Evolutionary conservation across 2,329 filamentous ascomycete genomes (phyloP).

Genomic region (Tolypocladium amazonense): DNA sequence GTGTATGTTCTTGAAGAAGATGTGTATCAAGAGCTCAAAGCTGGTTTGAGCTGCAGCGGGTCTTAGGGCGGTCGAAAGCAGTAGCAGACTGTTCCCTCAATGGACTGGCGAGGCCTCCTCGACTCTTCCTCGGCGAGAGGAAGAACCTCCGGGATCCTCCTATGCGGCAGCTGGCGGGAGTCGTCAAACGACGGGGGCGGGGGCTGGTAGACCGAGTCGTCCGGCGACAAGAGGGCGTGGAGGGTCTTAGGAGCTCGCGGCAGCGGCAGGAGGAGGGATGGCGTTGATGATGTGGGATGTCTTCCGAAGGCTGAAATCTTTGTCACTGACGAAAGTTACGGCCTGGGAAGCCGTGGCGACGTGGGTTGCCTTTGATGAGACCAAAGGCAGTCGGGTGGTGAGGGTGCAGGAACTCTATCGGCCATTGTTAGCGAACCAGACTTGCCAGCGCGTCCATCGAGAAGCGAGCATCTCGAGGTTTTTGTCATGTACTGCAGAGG

Average conservation of each 20-base stretch:
- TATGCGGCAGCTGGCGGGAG: constrained; percentile 97
- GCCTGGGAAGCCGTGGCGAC: constrained; percentile 52
- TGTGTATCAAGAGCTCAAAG: not conserved
- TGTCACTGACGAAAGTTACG: constrained; percentile 52
- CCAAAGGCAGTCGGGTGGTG: constrained; percentile 45
- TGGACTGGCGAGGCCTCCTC: constrained; percentile 93
- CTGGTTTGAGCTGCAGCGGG: constrained; percentile 17
- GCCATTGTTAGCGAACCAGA: not conserved
- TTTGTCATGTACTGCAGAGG: not conserved
- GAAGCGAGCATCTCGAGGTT: not conserved
- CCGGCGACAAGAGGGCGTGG: constrained; percentile 40
- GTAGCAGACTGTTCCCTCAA: constrained; percentile 83
- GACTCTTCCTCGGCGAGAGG: constrained; percentile 99
- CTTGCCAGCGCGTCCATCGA: not conserved
- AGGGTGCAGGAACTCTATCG: constrained; percentile 1
- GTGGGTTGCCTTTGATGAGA: constrained; percentile 51
- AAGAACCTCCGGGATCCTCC: constrained; percentile 96
- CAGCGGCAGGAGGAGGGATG: constrained; percentile 46
- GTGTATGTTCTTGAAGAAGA: not conserved
- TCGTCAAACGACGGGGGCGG: constrained; percentile 45
- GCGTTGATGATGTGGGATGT: constrained; percentile 58
- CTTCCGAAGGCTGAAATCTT: constrained; percentile 59
- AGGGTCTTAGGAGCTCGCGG: constrained; percentile 34
- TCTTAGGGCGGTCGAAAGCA: constrained; percentile 95
- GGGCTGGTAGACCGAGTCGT: constrained; percentile 34